Percentiles rank a stretch among this genome's conserved stretches.
Evolutionary conservation across 108 stramenopile species (phyloP).

Genomic region (Cyclotella kingstonii): DNA sequence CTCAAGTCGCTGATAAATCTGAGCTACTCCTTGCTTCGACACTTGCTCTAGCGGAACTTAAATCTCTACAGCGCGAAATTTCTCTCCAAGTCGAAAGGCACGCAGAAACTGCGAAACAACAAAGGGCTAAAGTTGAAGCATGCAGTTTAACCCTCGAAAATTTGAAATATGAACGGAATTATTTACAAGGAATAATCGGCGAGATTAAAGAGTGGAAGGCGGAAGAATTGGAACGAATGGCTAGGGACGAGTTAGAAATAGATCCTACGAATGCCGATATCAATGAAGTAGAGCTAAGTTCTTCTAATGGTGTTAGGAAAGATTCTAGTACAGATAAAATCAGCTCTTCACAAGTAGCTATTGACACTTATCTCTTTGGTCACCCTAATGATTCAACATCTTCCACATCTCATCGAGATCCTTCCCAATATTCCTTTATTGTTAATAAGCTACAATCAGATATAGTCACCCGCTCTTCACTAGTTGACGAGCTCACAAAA

Average conservation of each 20-base stretch:
- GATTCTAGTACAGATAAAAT: conserved; percentile 7
- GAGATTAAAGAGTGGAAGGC: conserved; percentile 15
- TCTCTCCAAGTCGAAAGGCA: conserved; percentile 26
- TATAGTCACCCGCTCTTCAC: conserved; percentile 20
- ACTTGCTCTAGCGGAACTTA: conserved; percentile 30
- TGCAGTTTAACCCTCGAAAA: conserved; percentile 36
- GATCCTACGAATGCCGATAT: neutral
- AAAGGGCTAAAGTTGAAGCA: conserved; percentile 21
- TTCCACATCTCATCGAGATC: conserved; percentile 35
- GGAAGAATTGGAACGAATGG: conserved; percentile 34
- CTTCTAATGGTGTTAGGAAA: conserved; percentile 6
- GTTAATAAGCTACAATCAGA: conserved; percentile 39
- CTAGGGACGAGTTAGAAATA: conserved; percentile 25
- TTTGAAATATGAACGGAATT: conserved; percentile 39
- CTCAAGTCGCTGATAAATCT: neutral
- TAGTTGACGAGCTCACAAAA: conserved; percentile 34
- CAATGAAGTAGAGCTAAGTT: neutral
- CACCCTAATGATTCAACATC: neutral
- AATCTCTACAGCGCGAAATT: conserved; percentile 37
- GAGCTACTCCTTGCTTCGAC: conserved; percentile 10
- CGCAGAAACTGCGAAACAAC: conserved; percentile 9
- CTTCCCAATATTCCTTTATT: conserved; percentile 21
- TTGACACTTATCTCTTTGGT: conserved; percentile 27
- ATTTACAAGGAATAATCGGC: conserved; percentile 31
- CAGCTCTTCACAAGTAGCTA: conserved; percentile 26